Evolutionary conservation across 176 grass and related monocot species (phyloP).

Genomic region (Bromus sterilis): DNA sequence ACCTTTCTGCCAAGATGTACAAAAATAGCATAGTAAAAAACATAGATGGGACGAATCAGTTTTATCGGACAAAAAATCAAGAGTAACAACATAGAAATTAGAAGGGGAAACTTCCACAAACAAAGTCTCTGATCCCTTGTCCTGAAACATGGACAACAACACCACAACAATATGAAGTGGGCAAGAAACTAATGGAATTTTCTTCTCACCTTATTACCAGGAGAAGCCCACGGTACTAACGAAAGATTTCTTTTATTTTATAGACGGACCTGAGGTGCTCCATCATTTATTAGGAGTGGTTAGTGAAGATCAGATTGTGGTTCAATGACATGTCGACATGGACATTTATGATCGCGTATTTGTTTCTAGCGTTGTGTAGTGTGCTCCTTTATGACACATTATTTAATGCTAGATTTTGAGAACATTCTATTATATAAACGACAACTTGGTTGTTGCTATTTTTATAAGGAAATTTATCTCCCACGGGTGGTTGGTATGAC

Average conservation of each 20-base stretch:
- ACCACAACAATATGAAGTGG: constrained; percentile 7
- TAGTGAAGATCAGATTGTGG: background rate
- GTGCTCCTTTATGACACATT: background rate
- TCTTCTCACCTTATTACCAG: constrained; percentile 26
- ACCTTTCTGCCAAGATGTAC: background rate
- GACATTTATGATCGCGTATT: background rate
- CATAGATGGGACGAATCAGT: background rate
- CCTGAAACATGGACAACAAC: constrained; percentile 2
- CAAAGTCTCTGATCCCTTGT: background rate
- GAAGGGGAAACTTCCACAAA: constrained; percentile 2
- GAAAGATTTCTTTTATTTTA: background rate
- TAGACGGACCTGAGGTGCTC: background rate
- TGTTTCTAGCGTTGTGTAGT: background rate
- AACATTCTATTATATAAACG: background rate
- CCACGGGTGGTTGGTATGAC: background rate
- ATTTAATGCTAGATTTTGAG: background rate
- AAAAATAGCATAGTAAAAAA: background rate
- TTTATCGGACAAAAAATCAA: background rate
- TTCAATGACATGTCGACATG: background rate
- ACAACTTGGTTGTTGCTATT: background rate
- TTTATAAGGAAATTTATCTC: background rate
- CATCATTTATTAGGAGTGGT: background rate
- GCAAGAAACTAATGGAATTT: constrained; percentile 26
- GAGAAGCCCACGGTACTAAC: constrained; percentile 10
- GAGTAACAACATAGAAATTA: background rate